Base-by-base conservation (phyloP, 108 stramenopile genomes). In the Cyclotella sp. region DNA sequence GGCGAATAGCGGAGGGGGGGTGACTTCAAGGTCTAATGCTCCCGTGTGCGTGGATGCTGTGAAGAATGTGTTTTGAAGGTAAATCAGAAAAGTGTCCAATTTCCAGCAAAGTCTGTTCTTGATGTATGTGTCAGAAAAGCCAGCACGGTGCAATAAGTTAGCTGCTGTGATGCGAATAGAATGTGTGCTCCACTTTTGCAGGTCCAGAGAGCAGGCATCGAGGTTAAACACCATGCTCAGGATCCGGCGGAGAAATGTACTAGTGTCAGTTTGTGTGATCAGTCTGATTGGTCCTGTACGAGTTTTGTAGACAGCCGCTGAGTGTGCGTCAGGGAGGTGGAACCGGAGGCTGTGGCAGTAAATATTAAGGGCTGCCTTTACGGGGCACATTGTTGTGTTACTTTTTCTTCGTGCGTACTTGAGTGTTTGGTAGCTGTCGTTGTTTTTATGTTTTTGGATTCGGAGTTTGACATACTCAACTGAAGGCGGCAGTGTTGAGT, bases 391-490 rank as follows among this genome's bases (percentile, higher is more conserved):
- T 42, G 21, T 28, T 13, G 65, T 34, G 22, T 67, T 19, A 1
- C n/a, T 28, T 0, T 1, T 14, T 11, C 45, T 14, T 8, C 45
- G 3, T 11, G 24, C 15, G 40, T 42, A 47, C 6, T 7, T 22
- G 15, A 67, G 39, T 26, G 0, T 46, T 22, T 45, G 18, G 14
- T 44, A 42, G 22, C 24, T 67, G 44, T 67, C 26, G 15, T 67
- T 67, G 22, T 67, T 67, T 13, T 67, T 67, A 47, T 67, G 65
- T 24, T 24, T 49, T 0, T 45, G 18, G 40, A 34, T 19, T 5
- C 26, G 10, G 3, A 67, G 22, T 15, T 41, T 9, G 44, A 67
- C 44, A 12, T 30, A 22, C 4, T 0, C 49, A 0, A 52, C 26
- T 21, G 2, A 1, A 12, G 21, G 34, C 39, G 62, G 13, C 5